Conservation (phyloP, 805 yeast genomes). For the Metschnikowia rubicola region DNA sequence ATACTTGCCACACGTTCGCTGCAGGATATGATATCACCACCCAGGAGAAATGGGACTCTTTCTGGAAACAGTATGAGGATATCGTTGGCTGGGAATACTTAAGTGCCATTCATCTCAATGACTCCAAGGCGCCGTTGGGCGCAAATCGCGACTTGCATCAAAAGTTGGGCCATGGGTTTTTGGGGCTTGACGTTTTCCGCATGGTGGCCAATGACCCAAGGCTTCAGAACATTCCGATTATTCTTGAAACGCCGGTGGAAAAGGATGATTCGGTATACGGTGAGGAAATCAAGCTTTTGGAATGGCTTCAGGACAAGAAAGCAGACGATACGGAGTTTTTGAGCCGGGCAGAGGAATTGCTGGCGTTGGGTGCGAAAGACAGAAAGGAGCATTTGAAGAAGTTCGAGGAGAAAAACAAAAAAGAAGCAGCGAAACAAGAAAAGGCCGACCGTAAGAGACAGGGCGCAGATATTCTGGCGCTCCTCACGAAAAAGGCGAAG, state of each 20-base stretch:
- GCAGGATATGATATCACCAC: slow-evolving; percentile 89
- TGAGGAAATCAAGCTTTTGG: slow-evolving; percentile 76
- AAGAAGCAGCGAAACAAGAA: slow-evolving; percentile 31
- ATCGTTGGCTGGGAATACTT: slow-evolving; percentile 73
- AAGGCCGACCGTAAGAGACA: slow-evolving; percentile 15
- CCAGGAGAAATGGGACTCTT: slow-evolving; percentile 52
- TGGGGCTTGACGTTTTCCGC: slow-evolving; percentile 84
- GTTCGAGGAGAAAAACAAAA: slow-evolving; percentile 50
- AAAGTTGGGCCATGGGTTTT: slow-evolving; percentile 80
- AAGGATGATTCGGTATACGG: slow-evolving; percentile 67
- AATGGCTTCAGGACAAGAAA: slow-evolving; percentile 67
- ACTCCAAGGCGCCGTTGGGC: slow-evolving; percentile 89
- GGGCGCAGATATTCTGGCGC: slow-evolving; percentile 20
- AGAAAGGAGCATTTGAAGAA: slow-evolving; percentile 67
- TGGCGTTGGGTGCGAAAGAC: slow-evolving; percentile 60
- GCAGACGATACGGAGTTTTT: slow-evolving; percentile 54
- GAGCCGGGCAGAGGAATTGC: slow-evolving; percentile 47
- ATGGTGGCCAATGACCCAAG: slow-evolving; percentile 65
- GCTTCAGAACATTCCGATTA: slow-evolving; percentile 66
- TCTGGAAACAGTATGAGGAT: slow-evolving; percentile 76
- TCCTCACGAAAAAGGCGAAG: slow-evolving; percentile 18
- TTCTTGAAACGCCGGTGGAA: slow-evolving; percentile 82
- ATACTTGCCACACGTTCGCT: slow-evolving; percentile 94
- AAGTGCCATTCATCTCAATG: slow-evolving; percentile 83
- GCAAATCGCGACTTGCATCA: slow-evolving; percentile 92